Evolutionary conservation across 1,284 basidiomycete species (phyloP).

Genomic region (Cutaneotrichosporon cutaneum): DNA sequence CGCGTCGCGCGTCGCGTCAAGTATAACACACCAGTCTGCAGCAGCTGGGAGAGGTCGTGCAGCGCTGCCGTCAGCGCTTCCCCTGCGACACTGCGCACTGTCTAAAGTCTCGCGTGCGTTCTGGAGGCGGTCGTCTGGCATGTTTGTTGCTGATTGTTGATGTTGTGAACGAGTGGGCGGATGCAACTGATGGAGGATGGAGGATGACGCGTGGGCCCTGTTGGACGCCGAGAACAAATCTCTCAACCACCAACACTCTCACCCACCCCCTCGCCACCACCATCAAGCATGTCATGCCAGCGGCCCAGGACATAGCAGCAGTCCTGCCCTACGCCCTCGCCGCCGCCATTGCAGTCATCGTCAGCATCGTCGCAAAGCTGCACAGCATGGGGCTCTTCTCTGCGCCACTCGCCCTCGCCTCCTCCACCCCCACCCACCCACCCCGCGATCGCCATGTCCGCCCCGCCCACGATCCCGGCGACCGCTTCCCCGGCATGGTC

Average conservation of each 20-base stretch:
- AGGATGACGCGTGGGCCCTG: background rate
- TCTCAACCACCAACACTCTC: constrained; percentile 3
- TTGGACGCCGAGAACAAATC: no score
- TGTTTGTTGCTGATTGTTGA: constrained; percentile 5
- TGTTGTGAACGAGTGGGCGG: constrained; percentile 2
- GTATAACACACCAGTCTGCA: constrained; percentile 41
- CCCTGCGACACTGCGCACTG: constrained; percentile 30
- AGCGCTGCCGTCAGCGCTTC: constrained; percentile 33
- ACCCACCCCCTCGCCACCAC: background rate
- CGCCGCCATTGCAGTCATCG: constrained; percentile 3
- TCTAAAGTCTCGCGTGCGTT: constrained; percentile 51
- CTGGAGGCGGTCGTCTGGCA: constrained; percentile 35
- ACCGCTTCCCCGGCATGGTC: constrained; percentile 74
- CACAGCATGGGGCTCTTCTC: constrained; percentile 17
- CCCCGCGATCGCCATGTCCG: background rate
- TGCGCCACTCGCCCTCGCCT: constrained; percentile 8
- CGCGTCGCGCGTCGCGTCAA: background rate
- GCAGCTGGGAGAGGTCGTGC: constrained; percentile 47
- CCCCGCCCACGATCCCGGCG: constrained; percentile 12
- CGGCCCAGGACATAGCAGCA: constrained; percentile 14
- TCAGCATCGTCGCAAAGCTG: constrained; percentile 1
- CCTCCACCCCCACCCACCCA: background rate
- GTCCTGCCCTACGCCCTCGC: constrained; percentile 11
- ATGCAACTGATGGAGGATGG: background rate
- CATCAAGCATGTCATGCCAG: constrained; percentile 12